Base-by-base conservation (phyloP, 1,284 basidiomycete species). In the Stereum hirsutum region DNA sequence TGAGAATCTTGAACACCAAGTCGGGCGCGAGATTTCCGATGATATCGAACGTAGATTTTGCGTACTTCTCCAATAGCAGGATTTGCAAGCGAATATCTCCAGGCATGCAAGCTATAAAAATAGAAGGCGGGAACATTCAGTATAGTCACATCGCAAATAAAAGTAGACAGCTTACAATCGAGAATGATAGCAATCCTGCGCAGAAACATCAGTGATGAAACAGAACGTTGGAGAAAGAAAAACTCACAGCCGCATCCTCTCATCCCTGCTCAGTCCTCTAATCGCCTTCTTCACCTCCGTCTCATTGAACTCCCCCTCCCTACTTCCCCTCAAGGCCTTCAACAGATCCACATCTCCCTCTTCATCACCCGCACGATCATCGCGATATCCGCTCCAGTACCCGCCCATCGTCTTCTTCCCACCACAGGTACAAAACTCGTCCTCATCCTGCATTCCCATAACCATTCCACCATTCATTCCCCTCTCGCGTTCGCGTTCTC, bases 21-120 rank as follows among this genome's bases (percentile, higher is more conserved):
- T 78, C 69, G 1, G 82, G 80, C 0, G 84, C 73, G 14, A 95
- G 69, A 36, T 74, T 70, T 10, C 83, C 83, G 28, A 94, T 65
- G 41, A 94, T 73, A 54, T 94, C 92, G 53, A 85, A 86, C 5
- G 87, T 85, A 19, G 79, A 81, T 51, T 75, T 78, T 36, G 78
- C 74, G 52, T 92, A 91, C 59, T 86, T 86, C 58, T 92, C 78
- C 15, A 95, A 73, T 5, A 90, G 72, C 0, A 83, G 70, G 38
- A 92, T 89, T 59, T 78, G 87, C 26, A 79, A 70, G 6, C 74
- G 74, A 35, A 89, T 86, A 52, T 89, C 86, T 30, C 84, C 85
- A 1, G 86, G 86, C 49, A 85, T 66, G 58, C 78, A 77, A 8
- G 81, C 78, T 78, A 50, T 14, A 14, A 4, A 12, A 20, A 30